These are phyloP conservation scores for Allium cepa DNA, from an alignment of 106 monocot genomes.

Conservation along the genomic window DNA sequence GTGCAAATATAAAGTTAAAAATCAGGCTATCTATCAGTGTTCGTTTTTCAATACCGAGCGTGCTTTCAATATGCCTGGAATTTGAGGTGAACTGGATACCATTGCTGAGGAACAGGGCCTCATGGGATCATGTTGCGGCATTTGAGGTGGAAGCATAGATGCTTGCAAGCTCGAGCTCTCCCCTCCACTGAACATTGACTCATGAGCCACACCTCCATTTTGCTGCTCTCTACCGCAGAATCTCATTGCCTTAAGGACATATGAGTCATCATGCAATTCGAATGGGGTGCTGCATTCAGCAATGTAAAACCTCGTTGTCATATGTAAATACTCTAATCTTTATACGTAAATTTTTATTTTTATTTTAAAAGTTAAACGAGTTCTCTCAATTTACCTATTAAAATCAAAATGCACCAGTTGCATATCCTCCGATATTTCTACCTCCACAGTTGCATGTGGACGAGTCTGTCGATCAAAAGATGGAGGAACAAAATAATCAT, in stretches of 20 bases:
- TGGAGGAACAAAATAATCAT: neutral
- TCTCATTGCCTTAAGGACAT: conserved; percentile 89
- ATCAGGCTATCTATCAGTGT: conserved; percentile 2
- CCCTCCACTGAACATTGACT: conserved; percentile 28
- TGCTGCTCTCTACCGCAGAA: conserved; percentile 43
- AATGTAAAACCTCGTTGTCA: too few relatives aligned
- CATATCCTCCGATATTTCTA: conserved; percentile 91
- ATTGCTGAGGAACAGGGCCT: conserved; percentile 20
- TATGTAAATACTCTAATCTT: too few relatives aligned
- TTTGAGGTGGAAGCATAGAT: conserved; percentile 22
- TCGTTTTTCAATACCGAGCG: conserved; percentile 41
- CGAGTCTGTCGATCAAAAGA: conserved; percentile 48
- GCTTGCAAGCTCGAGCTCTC: conserved; percentile 35
- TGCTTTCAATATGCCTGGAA: conserved; percentile 64
- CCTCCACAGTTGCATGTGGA: conserved; percentile 94
- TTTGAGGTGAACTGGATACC: conserved; percentile 35
- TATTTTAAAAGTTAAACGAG: too few relatives aligned
- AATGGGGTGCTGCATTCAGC: conserved; percentile 77
- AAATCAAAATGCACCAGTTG: conserved; percentile 95
- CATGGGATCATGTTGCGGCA: conserved; percentile 10
- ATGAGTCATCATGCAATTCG: conserved; percentile 85
- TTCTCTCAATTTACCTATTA: conserved; percentile 56
- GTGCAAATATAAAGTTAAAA: neutral
- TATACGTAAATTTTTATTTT: too few relatives aligned
- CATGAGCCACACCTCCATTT: conserved; percentile 14